phyloP scores from a whole-genome alignment of 1,284 basidiomycete species.

The Rhodotorula sp. region DNA sequence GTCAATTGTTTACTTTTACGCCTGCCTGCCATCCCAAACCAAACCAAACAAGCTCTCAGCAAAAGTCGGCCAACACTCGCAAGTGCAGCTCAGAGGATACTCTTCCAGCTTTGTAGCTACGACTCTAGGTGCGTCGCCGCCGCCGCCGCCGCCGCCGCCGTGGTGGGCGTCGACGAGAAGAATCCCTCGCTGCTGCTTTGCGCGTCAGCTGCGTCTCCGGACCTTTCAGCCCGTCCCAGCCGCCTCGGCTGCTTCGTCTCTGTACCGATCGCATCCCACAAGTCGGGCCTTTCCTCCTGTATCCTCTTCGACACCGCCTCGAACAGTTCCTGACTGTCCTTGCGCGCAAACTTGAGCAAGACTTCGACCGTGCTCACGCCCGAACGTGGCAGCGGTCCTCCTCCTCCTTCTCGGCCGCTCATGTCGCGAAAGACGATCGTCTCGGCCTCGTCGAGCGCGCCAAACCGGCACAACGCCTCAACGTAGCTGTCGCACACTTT shows the following conservation, averaged over 20 bases:
- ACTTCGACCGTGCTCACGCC: constrained; percentile 44
- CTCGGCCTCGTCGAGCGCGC: constrained; percentile 66
- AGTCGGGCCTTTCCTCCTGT: constrained; percentile 8
- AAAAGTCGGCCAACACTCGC: no score
- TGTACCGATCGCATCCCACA: constrained; percentile 3
- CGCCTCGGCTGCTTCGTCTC: constrained; percentile 3
- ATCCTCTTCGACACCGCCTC: constrained; percentile 2
- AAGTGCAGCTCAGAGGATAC: no score
- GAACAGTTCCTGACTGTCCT: not conserved
- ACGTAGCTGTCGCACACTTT: constrained; percentile 70
- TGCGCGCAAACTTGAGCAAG: constrained; percentile 50
- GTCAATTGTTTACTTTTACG: not conserved
- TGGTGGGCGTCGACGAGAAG: not conserved
- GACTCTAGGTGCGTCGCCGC: not conserved
- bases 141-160: not conserved
- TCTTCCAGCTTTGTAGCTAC: no score
- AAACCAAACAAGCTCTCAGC: no score
- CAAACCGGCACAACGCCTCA: constrained; percentile 78
- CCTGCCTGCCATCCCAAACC: no score
- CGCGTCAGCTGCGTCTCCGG: not conserved
- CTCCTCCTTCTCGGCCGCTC: constrained; percentile 44
- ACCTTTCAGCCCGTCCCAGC: not conserved
- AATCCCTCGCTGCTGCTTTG: not conserved
- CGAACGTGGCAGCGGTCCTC: constrained; percentile 42
- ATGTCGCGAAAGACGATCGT: constrained; percentile 66